Conservation (phyloP, 1,139 yeast genomes). For the Tardiomyces depauwii region DNA sequence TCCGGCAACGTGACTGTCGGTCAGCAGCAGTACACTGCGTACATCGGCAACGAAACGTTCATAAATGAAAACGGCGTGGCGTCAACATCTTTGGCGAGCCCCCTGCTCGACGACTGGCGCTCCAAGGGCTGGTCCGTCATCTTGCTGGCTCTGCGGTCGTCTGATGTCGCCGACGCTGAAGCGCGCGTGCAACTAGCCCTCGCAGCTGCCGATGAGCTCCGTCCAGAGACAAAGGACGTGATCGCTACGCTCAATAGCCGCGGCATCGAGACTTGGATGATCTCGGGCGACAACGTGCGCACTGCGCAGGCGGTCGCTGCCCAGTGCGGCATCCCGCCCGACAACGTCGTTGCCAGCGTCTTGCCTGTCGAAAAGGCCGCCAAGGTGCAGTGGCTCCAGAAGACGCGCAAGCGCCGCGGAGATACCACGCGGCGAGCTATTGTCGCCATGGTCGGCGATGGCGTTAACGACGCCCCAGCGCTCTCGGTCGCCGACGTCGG, state of each 20-base stretch:
- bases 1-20: slow-evolving; percentile 31
- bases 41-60: slow-evolving; percentile 57
- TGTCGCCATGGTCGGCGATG: slow-evolving; percentile 78
- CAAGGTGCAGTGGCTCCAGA: slow-evolving; percentile 44
- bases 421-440: slow-evolving; percentile 22
- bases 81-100: slow-evolving; percentile 21
- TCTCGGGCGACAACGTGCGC: slow-evolving; percentile 52
- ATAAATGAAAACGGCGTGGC: slow-evolving; percentile 36
- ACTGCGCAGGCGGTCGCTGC: slow-evolving; percentile 62
- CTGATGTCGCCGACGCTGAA: slow-evolving; percentile 14
- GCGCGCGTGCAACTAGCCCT: slow-evolving; percentile 37
- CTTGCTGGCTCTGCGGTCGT: slow-evolving; percentile 35
- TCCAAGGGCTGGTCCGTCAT: slow-evolving; percentile 52
- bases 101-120: slow-evolving; percentile 43
- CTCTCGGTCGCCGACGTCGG: slow-evolving; percentile 81
- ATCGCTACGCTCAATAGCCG: slow-evolving; percentile 34
- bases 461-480: slow-evolving; percentile 93
- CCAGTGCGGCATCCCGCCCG: slow-evolving; percentile 45
- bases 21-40: slow-evolving; percentile 13
- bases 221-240: slow-evolving; percentile 50
- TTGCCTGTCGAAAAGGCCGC: slow-evolving; percentile 63
- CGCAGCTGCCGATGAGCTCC: slow-evolving; percentile 54
- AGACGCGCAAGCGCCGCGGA: slow-evolving; percentile 15
- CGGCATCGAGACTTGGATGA: slow-evolving; percentile 59
- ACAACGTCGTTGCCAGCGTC: slow-evolving; percentile 59